Evolutionary conservation across 768 basidiomycete genomes (phyloP), one percentile per base, ranked within the genome.

Genomic region (Russula vinacea): DNA sequence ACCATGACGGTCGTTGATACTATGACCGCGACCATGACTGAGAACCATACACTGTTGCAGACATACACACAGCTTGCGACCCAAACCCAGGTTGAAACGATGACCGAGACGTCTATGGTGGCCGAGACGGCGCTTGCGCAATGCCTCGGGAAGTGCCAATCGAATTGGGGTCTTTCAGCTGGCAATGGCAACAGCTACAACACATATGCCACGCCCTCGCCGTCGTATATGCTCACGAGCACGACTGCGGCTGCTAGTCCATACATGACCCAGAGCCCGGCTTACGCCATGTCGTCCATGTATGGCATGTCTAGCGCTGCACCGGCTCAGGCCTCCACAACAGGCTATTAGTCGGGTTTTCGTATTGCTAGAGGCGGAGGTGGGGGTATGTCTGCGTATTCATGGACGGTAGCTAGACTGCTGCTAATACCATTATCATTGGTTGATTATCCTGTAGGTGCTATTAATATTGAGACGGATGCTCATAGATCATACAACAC

Each of bases 61-160:
- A 86, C 85, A 26, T 78, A 80, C n/a, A 81, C 74, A 7, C 61
- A 64, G 40, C 73, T 73, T 37, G 63, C 62, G 32, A 72, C 72
- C 22, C 37, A 51, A n/a, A 73, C 69, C 7, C 61, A 71, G 50
- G 82, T 81, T 1, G 73, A 78, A 29, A 84, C 81, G 11, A 76
- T 77, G 58, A 78, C 79, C 8, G 70, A 76, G 53, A 79, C 78
- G n/a, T 74, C 79, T 68, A 72, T 78, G 29, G 82, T 81, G 26
- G 64, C 75, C 44, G 77, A 80, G 69, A 84, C 83, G 53, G 80
- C 74, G 58, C 80, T 88, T 55, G 76, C 81, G 54, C 73, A 81
- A 55, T 87, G 85, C 73, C 75, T 87, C 61, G 76, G 77, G 70
- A 72, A 75, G 81, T 88, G 86, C 81, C 84, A 87, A 77, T 81